Base-by-base conservation (phyloP, 1,139 yeast genomes). In the Blastobotrys serpentis region DNA sequence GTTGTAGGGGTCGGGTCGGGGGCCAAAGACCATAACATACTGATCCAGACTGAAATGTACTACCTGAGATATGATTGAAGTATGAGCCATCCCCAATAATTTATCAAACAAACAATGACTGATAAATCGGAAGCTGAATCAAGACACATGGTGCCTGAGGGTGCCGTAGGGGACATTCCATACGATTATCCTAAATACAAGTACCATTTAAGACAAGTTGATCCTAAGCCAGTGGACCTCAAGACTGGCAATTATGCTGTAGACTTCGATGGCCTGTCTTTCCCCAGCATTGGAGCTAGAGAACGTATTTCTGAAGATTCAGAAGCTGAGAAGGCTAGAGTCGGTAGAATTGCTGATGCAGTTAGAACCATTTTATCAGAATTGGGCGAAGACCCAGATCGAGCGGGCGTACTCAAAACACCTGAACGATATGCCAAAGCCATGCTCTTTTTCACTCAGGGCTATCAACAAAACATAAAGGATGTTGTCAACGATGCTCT, bases 351-450 rank as follows among this genome's bases (percentile, higher is more conserved):
- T 51, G 90, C 96, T 3, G 81, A 66, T 25, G 97, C 98, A 0
- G 95, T 92, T 3, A 80, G 80, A 60, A 83, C 90, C 2, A 85
- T 92, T 52, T 73, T 92, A 56, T 69, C 76, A 4, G 98, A 92
- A 64, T 72, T 94, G 42, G 99, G 99, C 32, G 99, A 92, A 67
- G 97, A 94, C 62, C 82, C 84, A 1, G 73, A 75, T 23, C 76
- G 99, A 58, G 96, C 90, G 64, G 99, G 99, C 0, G 71, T 92
- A 30, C 68, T 86, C 61, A 96, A 90, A 62, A 92, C 99, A 0
- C 99, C 99, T 1, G 94, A 88, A 63, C 72, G 99, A 57, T 92
- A 89, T 65, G 98, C 99, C 1, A 77, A 95, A 54, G 98, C 99
- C 18, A 88, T 92, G 95, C 75, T 92, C 46, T 92, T 74, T 62